These are phyloP conservation scores for Pleurotus sapidus DNA, from an alignment of 768 basidiomycete genomes.

Conservation along the genomic window DNA sequence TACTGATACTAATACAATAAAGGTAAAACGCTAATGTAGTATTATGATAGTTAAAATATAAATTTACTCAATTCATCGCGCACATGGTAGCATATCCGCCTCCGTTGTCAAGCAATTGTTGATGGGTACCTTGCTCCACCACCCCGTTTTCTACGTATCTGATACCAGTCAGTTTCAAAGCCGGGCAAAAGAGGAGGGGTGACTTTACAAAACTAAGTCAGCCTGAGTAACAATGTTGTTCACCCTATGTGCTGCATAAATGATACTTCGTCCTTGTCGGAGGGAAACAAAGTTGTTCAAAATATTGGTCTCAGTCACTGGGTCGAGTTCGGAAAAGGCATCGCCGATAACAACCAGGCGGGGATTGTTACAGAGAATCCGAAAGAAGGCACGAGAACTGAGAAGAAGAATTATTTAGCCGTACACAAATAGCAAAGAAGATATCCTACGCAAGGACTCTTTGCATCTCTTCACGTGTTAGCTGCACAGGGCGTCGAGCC, in stretches of 20 bases:
- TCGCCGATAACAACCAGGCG: constrained; percentile 56
- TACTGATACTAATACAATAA: background rate
- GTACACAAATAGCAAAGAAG: background rate
- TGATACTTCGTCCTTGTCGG: constrained; percentile 47
- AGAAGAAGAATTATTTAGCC: background rate
- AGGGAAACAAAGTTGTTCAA: constrained; percentile 34
- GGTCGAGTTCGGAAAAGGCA: constrained; percentile 55
- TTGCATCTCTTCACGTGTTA: constrained; percentile 48
- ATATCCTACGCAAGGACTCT: constrained; percentile 43
- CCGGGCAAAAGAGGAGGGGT: constrained; percentile 4
- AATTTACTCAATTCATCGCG: background rate
- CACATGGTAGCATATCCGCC: constrained; percentile 43
- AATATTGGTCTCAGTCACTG: constrained; percentile 48
- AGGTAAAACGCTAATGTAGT: background rate
- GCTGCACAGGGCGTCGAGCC: constrained; percentile 21
- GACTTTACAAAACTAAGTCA: constrained; percentile 47
- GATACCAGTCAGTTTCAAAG: constrained; percentile 4
- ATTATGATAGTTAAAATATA: background rate
- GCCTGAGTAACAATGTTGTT: constrained; percentile 46
- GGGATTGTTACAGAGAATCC: constrained; percentile 33
- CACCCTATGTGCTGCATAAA: constrained; percentile 58
- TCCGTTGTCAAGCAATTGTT: constrained; percentile 27
- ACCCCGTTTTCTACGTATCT: constrained; percentile 48
- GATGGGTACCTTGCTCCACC: constrained; percentile 39
- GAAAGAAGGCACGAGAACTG: constrained; percentile 47